A percentile compares a stretch with the other conserved stretches of the same genome.
These are phyloP conservation scores for Phytophthora pinifolia DNA, from an alignment of 352 stramenopile species.

Conservation along the genomic window DNA sequence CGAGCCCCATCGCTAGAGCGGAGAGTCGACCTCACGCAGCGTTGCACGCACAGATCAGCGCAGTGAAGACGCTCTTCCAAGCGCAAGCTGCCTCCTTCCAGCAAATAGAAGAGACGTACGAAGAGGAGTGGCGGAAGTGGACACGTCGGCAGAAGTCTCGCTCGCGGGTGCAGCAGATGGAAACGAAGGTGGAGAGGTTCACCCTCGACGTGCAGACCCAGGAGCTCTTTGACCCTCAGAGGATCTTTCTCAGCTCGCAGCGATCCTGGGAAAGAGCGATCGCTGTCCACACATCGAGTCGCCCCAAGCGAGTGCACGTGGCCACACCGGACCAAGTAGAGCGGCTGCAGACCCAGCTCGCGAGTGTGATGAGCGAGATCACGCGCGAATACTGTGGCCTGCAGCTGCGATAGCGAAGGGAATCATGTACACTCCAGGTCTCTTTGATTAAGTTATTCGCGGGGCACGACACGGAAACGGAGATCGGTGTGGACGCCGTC, in stretches of 20 bases:
- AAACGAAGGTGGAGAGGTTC: constrained; percentile 45
- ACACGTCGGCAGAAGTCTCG: constrained; percentile 40
- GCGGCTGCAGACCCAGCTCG: constrained; percentile 41
- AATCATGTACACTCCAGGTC: no score
- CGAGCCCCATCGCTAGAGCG: background rate
- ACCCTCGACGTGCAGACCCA: constrained; percentile 36
- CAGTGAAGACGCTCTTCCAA: constrained; percentile 33
- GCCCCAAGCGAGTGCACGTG: constrained; percentile 6
- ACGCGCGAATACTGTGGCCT: constrained; percentile 48
- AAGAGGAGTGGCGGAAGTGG: constrained; percentile 44
- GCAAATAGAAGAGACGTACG: constrained; percentile 34
- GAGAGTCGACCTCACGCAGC: background rate
- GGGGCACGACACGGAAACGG: constrained; percentile 57
- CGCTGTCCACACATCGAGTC: background rate
- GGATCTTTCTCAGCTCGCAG: constrained; percentile 42
- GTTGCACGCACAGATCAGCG: constrained; percentile 31
- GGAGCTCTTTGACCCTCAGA: constrained; percentile 49
- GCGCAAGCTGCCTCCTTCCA: constrained; percentile 25
- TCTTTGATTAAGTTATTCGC: constrained; percentile 34
- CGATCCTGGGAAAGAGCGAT: constrained; percentile 20
- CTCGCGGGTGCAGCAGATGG: constrained; percentile 43
- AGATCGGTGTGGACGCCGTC: constrained; percentile 66
- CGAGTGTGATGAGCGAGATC: constrained; percentile 55
- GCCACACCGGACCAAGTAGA: constrained; percentile 37
- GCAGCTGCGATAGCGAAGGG: constrained; percentile 42